phyloP scores from a whole-genome alignment of 2,329 filamentous ascomycete species.

The Clarireedia paspali region DNA sequence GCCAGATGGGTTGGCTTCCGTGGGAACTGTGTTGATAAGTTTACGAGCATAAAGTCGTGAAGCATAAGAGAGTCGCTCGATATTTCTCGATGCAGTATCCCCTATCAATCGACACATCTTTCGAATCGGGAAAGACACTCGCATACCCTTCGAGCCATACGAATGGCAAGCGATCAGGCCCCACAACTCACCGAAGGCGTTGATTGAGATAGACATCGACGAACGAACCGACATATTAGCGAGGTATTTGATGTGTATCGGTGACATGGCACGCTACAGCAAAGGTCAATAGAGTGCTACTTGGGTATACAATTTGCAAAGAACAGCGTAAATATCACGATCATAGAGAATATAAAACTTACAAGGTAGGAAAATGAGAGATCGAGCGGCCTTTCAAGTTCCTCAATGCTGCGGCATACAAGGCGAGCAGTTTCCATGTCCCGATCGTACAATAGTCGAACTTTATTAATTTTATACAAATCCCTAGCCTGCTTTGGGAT shows the following conservation, averaged over 20 bases:
- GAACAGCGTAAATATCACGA: not conserved
- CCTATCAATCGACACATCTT: slow-evolving; percentile 88
- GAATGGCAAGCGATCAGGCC: slow-evolving; percentile 81
- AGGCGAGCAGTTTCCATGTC: slow-evolving; percentile 73
- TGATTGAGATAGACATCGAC: slow-evolving; percentile 91
- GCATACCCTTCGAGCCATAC: slow-evolving; percentile 71
- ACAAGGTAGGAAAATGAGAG: slow-evolving; percentile 60
- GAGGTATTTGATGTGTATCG: slow-evolving; percentile 82
- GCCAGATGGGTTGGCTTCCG: slow-evolving; percentile 73
- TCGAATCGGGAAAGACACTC: slow-evolving; percentile 84
- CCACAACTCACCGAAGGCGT: slow-evolving; percentile 79
- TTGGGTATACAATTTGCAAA: not conserved
- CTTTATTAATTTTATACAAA: slow-evolving; percentile 86
- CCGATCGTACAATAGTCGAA: slow-evolving; percentile 78
- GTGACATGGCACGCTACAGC: slow-evolving; percentile 67
- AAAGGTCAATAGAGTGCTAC: not conserved
- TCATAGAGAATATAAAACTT: not conserved
- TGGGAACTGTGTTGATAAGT: slow-evolving; percentile 77
- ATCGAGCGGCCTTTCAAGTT: slow-evolving; percentile 68
- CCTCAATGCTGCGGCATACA: slow-evolving; percentile 68
- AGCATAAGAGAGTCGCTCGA: slow-evolving; percentile 80
- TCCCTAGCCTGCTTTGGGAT: slow-evolving; percentile 84
- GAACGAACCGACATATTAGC: slow-evolving; percentile 86
- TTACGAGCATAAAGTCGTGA: slow-evolving; percentile 79
- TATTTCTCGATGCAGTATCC: slow-evolving; percentile 78